Conservation (phyloP, 2,329 filamentous ascomycete species). For the Thielaviopsis ethacetica region DNA sequence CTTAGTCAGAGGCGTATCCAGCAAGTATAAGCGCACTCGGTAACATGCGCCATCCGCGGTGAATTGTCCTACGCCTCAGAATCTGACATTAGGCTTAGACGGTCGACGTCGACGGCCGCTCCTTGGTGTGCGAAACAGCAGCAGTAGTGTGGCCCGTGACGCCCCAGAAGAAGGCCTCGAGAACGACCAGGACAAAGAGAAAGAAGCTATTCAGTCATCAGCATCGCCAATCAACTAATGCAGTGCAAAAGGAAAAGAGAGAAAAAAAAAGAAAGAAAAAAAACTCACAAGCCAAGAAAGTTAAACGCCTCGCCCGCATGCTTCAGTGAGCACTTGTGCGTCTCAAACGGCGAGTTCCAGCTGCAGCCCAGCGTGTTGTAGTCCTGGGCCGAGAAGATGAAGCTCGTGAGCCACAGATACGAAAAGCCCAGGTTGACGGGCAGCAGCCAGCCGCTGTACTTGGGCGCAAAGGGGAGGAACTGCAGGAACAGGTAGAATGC, state of each 20-base stretch:
- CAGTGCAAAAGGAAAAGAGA: too few relatives aligned
- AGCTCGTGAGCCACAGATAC: constrained; percentile 17
- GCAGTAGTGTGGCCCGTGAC: not conserved
- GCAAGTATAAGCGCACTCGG: too few relatives aligned
- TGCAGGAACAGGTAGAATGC: constrained; percentile 14
- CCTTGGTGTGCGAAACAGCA: too few relatives aligned
- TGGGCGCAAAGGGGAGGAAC: constrained; percentile 12
- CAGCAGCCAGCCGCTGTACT: constrained; percentile 15
- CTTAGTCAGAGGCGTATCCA: too few relatives aligned
- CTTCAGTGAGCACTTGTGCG: constrained; percentile 13
- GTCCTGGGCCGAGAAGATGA: constrained; percentile 16
- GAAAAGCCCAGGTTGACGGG: constrained; percentile 15
- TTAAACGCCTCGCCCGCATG: constrained; percentile 15
- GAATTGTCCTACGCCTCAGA: too few relatives aligned
- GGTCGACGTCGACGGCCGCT: too few relatives aligned
- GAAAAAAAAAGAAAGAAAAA: not conserved
- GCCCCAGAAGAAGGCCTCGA: constrained; percentile 4
- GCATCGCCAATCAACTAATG: not conserved
- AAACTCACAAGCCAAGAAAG: constrained; percentile 16
- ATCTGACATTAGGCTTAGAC: too few relatives aligned
- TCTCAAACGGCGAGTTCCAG: constrained; percentile 6
- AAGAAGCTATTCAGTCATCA: constrained; percentile 1
- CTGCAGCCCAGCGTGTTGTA: constrained; percentile 13
- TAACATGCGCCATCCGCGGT: too few relatives aligned
- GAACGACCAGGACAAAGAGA: constrained; percentile 1